These are phyloP conservation scores for Coemansia sp. DNA, from an alignment of 192 early-diverging fungal genomes.

Conservation along the genomic window DNA sequence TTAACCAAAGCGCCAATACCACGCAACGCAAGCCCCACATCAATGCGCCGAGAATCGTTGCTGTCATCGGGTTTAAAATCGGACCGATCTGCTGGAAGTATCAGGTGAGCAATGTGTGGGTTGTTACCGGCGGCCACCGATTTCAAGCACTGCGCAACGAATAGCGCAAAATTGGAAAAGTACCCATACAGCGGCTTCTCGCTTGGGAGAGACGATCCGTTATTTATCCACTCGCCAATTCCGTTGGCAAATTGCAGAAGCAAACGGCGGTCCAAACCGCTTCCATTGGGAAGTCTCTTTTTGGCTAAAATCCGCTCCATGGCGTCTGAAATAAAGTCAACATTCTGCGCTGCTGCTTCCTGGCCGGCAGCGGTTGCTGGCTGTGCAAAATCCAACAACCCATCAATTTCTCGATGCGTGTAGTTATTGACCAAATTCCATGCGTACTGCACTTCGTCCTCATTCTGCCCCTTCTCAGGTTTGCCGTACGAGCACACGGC, in stretches of 20 bases:
- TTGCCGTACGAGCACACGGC: no score
- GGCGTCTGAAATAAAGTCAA: background rate
- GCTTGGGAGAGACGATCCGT: background rate
- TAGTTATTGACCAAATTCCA: background rate
- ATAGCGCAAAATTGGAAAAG: background rate
- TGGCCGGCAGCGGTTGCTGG: background rate
- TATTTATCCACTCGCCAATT: background rate
- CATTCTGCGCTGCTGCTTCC: background rate
- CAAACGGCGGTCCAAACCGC: background rate
- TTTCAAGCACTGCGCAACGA: background rate
- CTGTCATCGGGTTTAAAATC: background rate
- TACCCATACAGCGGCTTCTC: background rate
- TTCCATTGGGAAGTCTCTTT: background rate
- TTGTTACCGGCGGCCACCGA: background rate
- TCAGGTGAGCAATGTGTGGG: background rate
- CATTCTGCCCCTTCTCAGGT: background rate
- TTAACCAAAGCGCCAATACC: background rate
- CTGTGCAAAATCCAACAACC: background rate
- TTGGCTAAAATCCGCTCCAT: background rate
- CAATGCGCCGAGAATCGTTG: background rate
- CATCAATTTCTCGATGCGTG: background rate
- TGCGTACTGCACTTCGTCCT: background rate
- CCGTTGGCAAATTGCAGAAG: background rate
- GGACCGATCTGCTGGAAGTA: background rate
- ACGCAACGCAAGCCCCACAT: background rate